Evolutionary conservation across 1,284 basidiomycete genomes (phyloP).

Genomic region (Megacollybia platyphylla): DNA sequence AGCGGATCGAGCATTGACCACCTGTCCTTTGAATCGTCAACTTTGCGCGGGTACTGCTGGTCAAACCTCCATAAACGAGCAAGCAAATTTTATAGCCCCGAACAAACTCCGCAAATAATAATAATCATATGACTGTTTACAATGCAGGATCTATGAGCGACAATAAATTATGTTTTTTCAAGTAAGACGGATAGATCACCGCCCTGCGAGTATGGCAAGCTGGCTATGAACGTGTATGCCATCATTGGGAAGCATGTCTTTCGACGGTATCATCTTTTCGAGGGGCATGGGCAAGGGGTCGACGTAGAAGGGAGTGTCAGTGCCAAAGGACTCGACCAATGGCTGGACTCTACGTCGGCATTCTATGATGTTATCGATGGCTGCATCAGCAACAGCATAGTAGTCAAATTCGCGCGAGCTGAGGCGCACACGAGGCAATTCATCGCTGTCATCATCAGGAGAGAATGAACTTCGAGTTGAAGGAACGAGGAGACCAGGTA

Average conservation of each 20-base stretch:
- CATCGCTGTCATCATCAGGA: constrained; percentile 2
- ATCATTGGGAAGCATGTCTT: background rate
- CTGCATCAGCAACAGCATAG: background rate
- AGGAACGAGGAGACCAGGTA: background rate
- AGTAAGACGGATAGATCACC: background rate
- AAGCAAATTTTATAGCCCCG: background rate
- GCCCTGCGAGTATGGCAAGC: background rate
- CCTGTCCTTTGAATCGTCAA: constrained; percentile 25
- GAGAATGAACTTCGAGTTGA: background rate
- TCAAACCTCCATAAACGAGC: constrained; percentile 18
- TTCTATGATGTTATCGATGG: background rate
- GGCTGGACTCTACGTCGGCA: background rate
- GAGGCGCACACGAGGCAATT: background rate
- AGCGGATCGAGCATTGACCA: constrained; percentile 67
- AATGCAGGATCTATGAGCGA: background rate
- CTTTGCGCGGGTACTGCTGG: background rate
- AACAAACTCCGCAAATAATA: background rate
- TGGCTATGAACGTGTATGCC: background rate
- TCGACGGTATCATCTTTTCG: background rate
- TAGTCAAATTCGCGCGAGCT: background rate
- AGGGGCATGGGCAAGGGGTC: constrained; percentile 1
- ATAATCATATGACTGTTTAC: background rate
- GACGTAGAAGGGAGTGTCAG: background rate
- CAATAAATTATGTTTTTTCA: background rate
- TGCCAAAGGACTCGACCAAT: background rate